Conservation (phyloP, 2,329 filamentous ascomycete species). For the Alternaria sp. region DNA sequence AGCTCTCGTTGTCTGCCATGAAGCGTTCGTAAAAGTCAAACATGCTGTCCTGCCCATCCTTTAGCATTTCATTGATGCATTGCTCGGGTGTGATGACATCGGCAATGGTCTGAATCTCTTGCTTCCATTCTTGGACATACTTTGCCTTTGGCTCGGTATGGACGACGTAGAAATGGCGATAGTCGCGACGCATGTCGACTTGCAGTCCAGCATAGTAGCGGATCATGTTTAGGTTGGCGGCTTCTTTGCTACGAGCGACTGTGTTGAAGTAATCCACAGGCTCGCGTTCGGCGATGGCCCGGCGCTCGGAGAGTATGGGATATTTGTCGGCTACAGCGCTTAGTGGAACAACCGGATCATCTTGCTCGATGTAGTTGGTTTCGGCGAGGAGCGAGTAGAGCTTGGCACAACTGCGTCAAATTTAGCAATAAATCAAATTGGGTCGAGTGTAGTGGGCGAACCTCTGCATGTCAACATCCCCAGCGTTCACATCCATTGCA, state of each 20-base stretch:
- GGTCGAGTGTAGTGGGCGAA: background rate
- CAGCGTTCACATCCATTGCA: constrained; percentile 24
- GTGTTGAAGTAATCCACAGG: constrained; percentile 38
- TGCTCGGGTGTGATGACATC: constrained; percentile 41
- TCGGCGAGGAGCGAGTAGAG: constrained; percentile 37
- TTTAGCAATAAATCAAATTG: constrained; percentile 3
- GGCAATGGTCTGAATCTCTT: constrained; percentile 34
- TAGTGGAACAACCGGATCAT: constrained; percentile 17
- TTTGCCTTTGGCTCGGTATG: constrained; percentile 36
- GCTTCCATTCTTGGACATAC: constrained; percentile 32
- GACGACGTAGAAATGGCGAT: constrained; percentile 45
- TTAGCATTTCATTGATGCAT: constrained; percentile 36
- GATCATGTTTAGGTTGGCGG: constrained; percentile 40
- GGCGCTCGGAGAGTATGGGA: constrained; percentile 42
- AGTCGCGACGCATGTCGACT: constrained; percentile 33
- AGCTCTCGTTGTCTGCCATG: constrained; percentile 13
- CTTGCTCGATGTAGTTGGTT: constrained; percentile 40
- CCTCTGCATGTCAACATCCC: constrained; percentile 29
- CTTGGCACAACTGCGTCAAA: constrained; percentile 23
- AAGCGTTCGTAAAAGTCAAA: constrained; percentile 44
- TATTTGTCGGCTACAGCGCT: constrained; percentile 33
- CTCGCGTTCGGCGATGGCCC: constrained; percentile 25
- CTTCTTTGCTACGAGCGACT: constrained; percentile 25
- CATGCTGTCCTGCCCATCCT: constrained; percentile 25
- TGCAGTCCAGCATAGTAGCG: constrained; percentile 37